Evolutionary conservation across 2,329 filamentous ascomycete species (phyloP).

Genomic region (Penicillium palitans): DNA sequence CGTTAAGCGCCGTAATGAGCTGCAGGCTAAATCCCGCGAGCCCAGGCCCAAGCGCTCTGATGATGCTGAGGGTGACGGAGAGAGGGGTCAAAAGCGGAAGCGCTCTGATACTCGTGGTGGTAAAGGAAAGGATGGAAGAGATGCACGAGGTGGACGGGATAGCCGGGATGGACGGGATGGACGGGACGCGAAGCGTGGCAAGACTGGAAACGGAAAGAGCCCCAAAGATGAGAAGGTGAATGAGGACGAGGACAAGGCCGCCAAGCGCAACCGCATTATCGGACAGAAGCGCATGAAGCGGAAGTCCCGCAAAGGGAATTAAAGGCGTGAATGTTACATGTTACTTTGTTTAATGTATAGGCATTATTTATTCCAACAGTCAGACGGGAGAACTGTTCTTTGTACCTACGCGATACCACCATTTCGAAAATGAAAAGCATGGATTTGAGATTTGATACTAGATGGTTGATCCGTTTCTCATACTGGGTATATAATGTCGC

Average conservation of each 20-base stretch:
- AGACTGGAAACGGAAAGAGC: constrained; percentile 1
- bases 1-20: constrained; percentile 66
- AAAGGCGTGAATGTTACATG: constrained; percentile 18
- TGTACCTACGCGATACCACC: constrained; percentile 26
- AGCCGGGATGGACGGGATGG: constrained; percentile 10
- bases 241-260: constrained; percentile 55
- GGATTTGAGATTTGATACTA: constrained; percentile 11
- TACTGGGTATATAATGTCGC: constrained; percentile 13
- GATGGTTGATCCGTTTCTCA: not conserved
- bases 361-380: constrained; percentile 4
- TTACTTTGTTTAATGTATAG: constrained; percentile 21
- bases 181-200: constrained; percentile 31
- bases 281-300: constrained; percentile 79
- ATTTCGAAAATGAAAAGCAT: constrained; percentile 24
- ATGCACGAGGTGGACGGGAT: not conserved
- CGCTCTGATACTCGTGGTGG: constrained; percentile 26
- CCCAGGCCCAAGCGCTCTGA: constrained; percentile 24
- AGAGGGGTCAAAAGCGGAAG: constrained; percentile 37
- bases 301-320: constrained; percentile 56
- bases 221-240: constrained; percentile 28
- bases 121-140: constrained; percentile 23
- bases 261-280: constrained; percentile 74
- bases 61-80: constrained; percentile 31
- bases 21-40: constrained; percentile 32
- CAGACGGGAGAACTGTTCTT: constrained; percentile 8